Evolutionary conservation across 257 asterid genomes (phyloP).

Genomic region (Dorcoceras hygrometricum): DNA sequence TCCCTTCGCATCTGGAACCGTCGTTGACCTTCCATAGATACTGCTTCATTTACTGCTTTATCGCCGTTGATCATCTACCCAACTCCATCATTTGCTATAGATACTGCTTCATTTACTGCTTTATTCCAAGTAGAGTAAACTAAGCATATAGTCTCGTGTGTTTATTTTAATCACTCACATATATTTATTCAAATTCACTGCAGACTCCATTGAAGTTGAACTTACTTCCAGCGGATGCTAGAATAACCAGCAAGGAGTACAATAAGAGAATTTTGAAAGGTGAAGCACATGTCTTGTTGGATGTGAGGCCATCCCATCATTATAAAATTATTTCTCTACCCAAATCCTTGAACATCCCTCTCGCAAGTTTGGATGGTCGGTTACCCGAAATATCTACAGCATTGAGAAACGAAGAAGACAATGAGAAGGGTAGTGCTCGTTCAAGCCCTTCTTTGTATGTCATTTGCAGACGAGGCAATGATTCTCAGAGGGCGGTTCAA

Average conservation of each 20-base stretch:
- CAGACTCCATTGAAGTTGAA: conserved; percentile 78
- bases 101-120: no score
- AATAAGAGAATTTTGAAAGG: conserved; percentile 42
- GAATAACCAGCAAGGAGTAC: conserved; percentile 82
- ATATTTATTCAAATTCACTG: conserved; percentile 21
- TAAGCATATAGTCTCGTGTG: neutral
- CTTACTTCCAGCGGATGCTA: conserved; percentile 61
- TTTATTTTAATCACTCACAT: neutral
- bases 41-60: no score
- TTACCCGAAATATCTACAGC: conserved; percentile 58
- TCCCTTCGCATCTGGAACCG: neutral
- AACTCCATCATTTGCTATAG: neutral
- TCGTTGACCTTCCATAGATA: neutral
- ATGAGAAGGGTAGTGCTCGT: conserved; percentile 16
- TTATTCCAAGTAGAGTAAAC: neutral
- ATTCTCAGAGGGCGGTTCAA: conserved; percentile 87
- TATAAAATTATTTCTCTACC: conserved; percentile 76
- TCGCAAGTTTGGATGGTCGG: conserved; percentile 49
- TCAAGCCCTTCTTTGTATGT: conserved; percentile 53
- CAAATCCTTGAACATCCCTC: conserved; percentile 71
- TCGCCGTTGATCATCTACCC: neutral
- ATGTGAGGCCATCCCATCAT: conserved; percentile 92
- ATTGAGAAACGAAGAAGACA: conserved; percentile 35
- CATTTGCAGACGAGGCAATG: conserved; percentile 90
- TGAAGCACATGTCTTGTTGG: conserved; percentile 66